Conservation (phyloP, 2,329 filamentous ascomycete species). For the Hypoxylon sp. region DNA sequence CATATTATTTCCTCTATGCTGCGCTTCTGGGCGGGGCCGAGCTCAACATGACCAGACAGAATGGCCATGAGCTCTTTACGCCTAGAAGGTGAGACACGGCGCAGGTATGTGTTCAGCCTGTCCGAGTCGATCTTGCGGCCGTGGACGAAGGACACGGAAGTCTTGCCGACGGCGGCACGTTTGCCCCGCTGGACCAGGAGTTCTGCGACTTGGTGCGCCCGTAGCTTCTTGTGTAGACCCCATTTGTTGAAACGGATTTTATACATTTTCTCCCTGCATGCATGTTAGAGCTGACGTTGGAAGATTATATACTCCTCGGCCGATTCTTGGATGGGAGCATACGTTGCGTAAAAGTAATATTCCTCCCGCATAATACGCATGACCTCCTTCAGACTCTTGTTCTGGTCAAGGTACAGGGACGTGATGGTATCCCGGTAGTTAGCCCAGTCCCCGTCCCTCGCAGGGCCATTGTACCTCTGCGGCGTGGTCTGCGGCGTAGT, state of each 20-base stretch:
- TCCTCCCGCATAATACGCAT: slow-evolving; percentile 46
- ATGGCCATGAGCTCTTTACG: slow-evolving; percentile 37
- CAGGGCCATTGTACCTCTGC: slow-evolving; percentile 40
- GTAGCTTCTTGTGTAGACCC: slow-evolving; percentile 48
- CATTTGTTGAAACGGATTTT: slow-evolving; percentile 48
- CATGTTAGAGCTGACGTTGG: slow-evolving; percentile 21
- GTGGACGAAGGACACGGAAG: slow-evolving; percentile 40
- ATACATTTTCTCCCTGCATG: slow-evolving; percentile 46
- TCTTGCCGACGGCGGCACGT: slow-evolving; percentile 38
- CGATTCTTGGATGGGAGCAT: slow-evolving; percentile 12
- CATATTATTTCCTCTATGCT: slow-evolving; percentile 39
- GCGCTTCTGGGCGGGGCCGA: slow-evolving; percentile 13
- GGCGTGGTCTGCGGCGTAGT: slow-evolving; percentile 25
- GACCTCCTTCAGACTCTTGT: slow-evolving; percentile 47
- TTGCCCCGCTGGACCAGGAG: slow-evolving; percentile 39
- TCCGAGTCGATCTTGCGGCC: slow-evolving; percentile 42
- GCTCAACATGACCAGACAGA: slow-evolving; percentile 14
- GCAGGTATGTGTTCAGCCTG: slow-evolving; percentile 41
- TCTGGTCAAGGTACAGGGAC: slow-evolving; percentile 44
- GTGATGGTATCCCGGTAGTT: slow-evolving; percentile 45
- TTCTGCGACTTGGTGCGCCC: slow-evolving; percentile 42
- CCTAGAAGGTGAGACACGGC: slow-evolving; percentile 36
- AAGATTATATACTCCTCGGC: neutral
- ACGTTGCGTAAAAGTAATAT: slow-evolving; percentile 47
- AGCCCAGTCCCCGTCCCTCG: slow-evolving; percentile 44